Evolutionary conservation across 805 yeast species (phyloP), one percentile per base, ranked within the genome.

Genomic region (Wickerhamiella spandovensis): DNA sequence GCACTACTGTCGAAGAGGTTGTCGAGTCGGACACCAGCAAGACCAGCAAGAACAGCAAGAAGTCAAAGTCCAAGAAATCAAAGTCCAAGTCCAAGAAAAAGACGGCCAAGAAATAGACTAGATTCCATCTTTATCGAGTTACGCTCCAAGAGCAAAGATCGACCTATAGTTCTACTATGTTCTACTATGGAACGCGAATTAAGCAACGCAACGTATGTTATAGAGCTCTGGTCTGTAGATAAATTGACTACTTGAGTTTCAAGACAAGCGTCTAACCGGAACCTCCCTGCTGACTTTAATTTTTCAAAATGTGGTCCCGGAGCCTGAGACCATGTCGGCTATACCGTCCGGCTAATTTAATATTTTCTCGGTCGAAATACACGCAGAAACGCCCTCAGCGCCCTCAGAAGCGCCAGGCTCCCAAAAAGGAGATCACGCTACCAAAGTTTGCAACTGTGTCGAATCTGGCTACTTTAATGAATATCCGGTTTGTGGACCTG

Each of bases 361-460:
- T 28, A 28, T 28, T 35, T 15, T 35, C 20, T 15, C 39, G 39
- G 39, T 35, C n/a, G 20, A 35, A 35, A 35, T 20, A 35, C 39
- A 35, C 39, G 4, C 39, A 35, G 39, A 35, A 35, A 35, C 39
- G 39, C 6, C 39, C 39, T 15, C 39, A 35, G 39, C 3, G 39
- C 3, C 32, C 32, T 28, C 32, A 28, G 12, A 28, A n/a, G n/a
- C 39, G 9, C 4, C 18, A 35, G 20, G 17, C 7, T 18, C 43
- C 18, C 18, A 12, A 39, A 17, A 5, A 48, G 38, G 35, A 35
- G 10, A 32, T 63, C 13, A 56, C 58, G 13, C 49, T 90, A 28
- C 96, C 97, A 0, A 75, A 83, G 9, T 88, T 82, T 59, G 73
- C 86, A 5, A 78, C 94, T 0, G 84, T 90, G 2, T 73, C 90